Conservation (phyloP, 2,329 filamentous ascomycete species). For the Fusarium palustre region DNA sequence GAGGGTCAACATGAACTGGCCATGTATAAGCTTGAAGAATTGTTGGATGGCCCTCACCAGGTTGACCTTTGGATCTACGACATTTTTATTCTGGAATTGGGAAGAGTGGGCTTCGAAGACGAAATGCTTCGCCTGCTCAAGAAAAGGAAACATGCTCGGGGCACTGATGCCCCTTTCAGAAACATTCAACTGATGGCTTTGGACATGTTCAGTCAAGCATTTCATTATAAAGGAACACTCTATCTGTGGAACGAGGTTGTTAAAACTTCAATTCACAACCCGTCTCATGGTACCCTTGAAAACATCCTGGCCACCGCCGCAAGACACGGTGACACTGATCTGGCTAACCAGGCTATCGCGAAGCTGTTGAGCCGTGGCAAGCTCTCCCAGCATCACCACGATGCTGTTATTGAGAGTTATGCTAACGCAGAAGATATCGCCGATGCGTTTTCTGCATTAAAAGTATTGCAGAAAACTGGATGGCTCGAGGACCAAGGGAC, state of each 20-base stretch:
- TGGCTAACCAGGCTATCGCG: conserved; percentile 79
- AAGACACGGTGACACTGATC: conserved; percentile 71
- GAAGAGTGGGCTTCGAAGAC: conserved; percentile 78
- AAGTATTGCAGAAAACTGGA: conserved; percentile 72
- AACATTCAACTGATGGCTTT: conserved; percentile 78
- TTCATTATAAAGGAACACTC: conserved; percentile 72
- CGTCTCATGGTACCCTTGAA: conserved; percentile 71
- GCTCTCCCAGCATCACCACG: conserved; percentile 78
- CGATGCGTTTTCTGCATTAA: conserved; percentile 76
- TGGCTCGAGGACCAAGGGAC: conserved; percentile 68
- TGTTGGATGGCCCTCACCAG: conserved; percentile 66
- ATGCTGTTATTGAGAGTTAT: conserved; percentile 80
- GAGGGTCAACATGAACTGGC: conserved; percentile 88
- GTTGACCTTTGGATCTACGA: conserved; percentile 82
- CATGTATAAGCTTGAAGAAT: conserved; percentile 73
- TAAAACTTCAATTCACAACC: conserved; percentile 52
- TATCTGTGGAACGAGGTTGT: conserved; percentile 80
- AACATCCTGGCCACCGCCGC: conserved; percentile 80
- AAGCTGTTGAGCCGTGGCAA: conserved; percentile 54
- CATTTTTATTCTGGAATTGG: conserved; percentile 79
- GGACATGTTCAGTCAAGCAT: conserved; percentile 75
- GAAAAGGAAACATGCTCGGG: conserved; percentile 58
- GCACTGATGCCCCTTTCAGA: conserved; percentile 55
- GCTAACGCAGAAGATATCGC: conserved; percentile 68
- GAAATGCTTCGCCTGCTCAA: conserved; percentile 78